Conservation (phyloP, 352 stramenopile genomes). For the Phytophthora pluvialis region DNA sequence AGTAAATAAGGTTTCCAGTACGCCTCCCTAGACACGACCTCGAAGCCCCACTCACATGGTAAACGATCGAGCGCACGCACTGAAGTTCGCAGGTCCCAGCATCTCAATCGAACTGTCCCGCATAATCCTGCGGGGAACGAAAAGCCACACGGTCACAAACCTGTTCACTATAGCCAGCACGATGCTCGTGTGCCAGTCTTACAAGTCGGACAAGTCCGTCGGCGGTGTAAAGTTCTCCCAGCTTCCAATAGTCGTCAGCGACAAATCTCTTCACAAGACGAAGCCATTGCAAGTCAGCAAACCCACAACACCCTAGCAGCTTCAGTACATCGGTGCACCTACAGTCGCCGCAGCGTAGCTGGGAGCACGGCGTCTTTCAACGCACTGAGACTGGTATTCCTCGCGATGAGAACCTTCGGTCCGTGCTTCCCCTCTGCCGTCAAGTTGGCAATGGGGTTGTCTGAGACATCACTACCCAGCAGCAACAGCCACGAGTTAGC, state of each 20-base stretch:
- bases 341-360: constrained; percentile 30
- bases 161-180: background rate
- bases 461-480: constrained; percentile 30
- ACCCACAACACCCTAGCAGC: constrained; percentile 4
- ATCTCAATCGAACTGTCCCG: constrained; percentile 27
- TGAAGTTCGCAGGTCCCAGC: constrained; percentile 36
- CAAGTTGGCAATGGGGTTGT: constrained; percentile 38
- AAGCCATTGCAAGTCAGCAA: too few relatives aligned
- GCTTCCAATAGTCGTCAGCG: constrained; percentile 18
- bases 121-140: constrained; percentile 21
- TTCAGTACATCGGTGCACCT: background rate
- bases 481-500: too few relatives aligned
- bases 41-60: constrained; percentile 24
- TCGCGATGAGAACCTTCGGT: constrained; percentile 26
- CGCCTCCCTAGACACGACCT: background rate
- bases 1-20: background rate
- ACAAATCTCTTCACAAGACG: constrained; percentile 38
- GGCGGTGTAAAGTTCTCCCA: constrained; percentile 35
- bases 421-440: constrained; percentile 26
- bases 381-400: constrained; percentile 25
- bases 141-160: background rate
- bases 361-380: constrained; percentile 22
- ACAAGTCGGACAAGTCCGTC: constrained; percentile 40
- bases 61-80: constrained; percentile 34
- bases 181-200: constrained; percentile 4